These are phyloP conservation scores for Aspergillus versicolor DNA, from an alignment of 2,329 filamentous ascomycete species.

Conservation along the genomic window DNA sequence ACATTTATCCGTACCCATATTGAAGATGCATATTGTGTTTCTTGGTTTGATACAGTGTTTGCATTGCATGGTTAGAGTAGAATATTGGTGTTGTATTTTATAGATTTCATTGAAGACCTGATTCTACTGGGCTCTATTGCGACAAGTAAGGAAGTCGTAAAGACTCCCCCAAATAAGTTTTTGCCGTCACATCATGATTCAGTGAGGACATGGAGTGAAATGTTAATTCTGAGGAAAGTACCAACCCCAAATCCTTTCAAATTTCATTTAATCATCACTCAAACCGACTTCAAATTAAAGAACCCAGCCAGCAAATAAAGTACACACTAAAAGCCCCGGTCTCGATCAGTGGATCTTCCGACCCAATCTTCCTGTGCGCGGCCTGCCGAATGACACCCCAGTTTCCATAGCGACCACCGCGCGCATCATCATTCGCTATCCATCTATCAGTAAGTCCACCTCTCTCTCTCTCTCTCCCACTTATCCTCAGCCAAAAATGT, in stretches of 20 bases:
- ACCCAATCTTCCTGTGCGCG: too few species aligned
- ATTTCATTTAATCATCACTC: too few species aligned
- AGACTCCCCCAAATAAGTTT: too few species aligned
- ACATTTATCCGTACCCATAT: constrained; percentile 9
- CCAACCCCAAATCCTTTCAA: not conserved
- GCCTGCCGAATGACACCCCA: not conserved
- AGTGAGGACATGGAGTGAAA: too few species aligned
- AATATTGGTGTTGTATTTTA: constrained; percentile 5
- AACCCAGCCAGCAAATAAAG: too few species aligned
- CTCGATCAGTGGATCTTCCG: too few species aligned
- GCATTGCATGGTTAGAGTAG: constrained; percentile 10
- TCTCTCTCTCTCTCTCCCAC: not conserved
- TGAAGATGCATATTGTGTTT: constrained; percentile 2
- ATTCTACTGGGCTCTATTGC: not conserved
- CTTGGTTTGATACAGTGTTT: not conserved
- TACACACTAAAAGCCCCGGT: too few species aligned
- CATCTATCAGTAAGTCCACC: not conserved
- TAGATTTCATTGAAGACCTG: constrained; percentile 15
- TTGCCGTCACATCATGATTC: too few species aligned
- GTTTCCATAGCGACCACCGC: constrained; percentile 25
- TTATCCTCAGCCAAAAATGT: not conserved
- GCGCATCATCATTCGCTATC: not conserved
- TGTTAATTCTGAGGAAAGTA: too few species aligned
- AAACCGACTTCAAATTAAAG: too few species aligned
- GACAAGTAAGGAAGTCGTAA: not conserved